Evolutionary conservation across 225 moss, liverwort and hornwort genomes (phyloP).

Genomic region (Ulota crispa): DNA sequence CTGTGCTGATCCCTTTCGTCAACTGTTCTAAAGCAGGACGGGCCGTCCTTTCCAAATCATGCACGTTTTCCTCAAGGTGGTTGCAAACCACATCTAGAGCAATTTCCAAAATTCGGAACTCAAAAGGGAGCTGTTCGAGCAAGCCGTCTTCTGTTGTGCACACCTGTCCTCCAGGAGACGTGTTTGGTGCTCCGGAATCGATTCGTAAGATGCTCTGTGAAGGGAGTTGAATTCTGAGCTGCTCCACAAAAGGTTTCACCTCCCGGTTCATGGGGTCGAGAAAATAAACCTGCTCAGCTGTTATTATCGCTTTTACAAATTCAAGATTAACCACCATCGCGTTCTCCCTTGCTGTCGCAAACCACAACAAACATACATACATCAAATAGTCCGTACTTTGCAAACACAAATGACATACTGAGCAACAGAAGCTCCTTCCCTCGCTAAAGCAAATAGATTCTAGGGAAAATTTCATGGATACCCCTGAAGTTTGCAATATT

Average conservation of each 20-base stretch:
- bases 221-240: slow-evolving; percentile 72
- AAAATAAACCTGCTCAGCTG: slow-evolving; percentile 85
- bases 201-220: slow-evolving; percentile 34
- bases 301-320: slow-evolving; percentile 91
- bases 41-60: slow-evolving; percentile 64
- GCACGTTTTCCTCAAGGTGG: slow-evolving; percentile 63
- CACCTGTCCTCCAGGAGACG: slow-evolving; percentile 26
- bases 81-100: slow-evolving; percentile 90
- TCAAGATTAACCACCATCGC: slow-evolving; percentile 99
- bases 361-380: slow-evolving; percentile 12
- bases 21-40: slow-evolving; percentile 86
- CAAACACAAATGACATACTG: slow-evolving; percentile 7
- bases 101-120: slow-evolving; percentile 88
- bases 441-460: not conserved
- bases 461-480: too few relatives aligned
- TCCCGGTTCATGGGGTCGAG: slow-evolving; percentile 64
- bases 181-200: slow-evolving; percentile 22
- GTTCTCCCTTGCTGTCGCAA: slow-evolving; percentile 78
- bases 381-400: slow-evolving; percentile 3
- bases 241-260: slow-evolving; percentile 70
- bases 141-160: slow-evolving; percentile 50
- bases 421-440: slow-evolving; percentile 13
- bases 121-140: slow-evolving; percentile 77
- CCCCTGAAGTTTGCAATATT: too few relatives aligned
- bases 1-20: slow-evolving; percentile 70